Base-by-base conservation (phyloP, 2,329 filamentous ascomycete genomes). In the Colletotrichum sansevieriae region DNA sequence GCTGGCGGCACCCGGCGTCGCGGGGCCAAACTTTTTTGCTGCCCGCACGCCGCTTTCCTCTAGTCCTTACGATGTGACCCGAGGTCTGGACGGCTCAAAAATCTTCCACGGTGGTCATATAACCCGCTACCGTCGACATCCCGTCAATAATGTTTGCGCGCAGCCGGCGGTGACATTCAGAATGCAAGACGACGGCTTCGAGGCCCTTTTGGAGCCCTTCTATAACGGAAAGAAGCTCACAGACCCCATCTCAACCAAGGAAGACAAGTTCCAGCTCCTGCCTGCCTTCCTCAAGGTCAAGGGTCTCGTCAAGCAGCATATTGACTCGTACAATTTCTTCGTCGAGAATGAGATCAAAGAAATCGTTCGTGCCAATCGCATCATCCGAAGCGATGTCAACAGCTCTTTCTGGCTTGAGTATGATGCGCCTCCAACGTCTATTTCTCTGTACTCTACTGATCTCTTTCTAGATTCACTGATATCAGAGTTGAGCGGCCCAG, bases 271-370 rank as follows among this genome's bases (percentile, higher is more conserved):
- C 89, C 97, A 98, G 78, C 85, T 99, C 47, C 83, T 99, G 33
- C 97, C 96, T 0, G 96, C 96, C n/a, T 99, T 99, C 79, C 84
- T 99, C 68, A 98, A 98, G 80, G 95, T 98, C 75, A 99, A 99
- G 81, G 95, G 95, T 65, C 85, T 98, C 65, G 95, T 98, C 61
- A 98, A 98, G 80, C 95, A 98, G 84, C 95, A 98, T 79, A 95
- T 97, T 77, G 97, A 99, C 83, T 98, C 96, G 25, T 99, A 97
- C 86, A 98, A 99, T 82, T 97, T 96, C 82, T 98, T 99, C 75
- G 92, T 98, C 73, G 94, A 99, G 74, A 92, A 97, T 65, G 95
- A 98, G 78, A 90, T 99, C 79, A 97, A 97, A 82, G 95, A 98
- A 75, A 99, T 99, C 74, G 92, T 99, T 73, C 91, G 93, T 77